These are phyloP conservation scores for Cladophialophora exuberans DNA, from an alignment of 2,329 filamentous ascomycete genomes.

Conservation along the genomic window DNA sequence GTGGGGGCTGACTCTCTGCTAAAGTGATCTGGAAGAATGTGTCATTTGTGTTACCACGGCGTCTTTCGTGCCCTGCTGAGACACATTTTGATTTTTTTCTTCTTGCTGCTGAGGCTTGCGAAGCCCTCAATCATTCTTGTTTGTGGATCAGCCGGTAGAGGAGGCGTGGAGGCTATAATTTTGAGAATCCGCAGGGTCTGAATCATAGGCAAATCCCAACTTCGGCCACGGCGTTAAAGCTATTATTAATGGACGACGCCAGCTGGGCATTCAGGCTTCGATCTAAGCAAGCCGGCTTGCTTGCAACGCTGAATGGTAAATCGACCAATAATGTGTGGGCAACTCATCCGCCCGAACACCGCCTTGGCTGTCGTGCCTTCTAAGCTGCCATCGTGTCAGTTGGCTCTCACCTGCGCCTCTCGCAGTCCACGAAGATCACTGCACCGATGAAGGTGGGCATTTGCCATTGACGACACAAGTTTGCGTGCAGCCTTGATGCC, in stretches of 20 bases:
- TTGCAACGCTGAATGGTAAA: slow-evolving; percentile 4
- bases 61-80: neutral
- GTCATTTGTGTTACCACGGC: neutral
- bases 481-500: slow-evolving; percentile 1
- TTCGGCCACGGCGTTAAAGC: neutral
- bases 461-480: too few species aligned
- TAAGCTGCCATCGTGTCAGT: too few species aligned
- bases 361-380: slow-evolving; percentile 19
- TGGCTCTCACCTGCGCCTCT: slow-evolving; percentile 14
- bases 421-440: slow-evolving; percentile 11
- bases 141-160: too few species aligned
- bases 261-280: slow-evolving; percentile 9
- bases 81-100: neutral
- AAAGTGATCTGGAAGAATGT: neutral
- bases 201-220: too few species aligned
- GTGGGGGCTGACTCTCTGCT: slow-evolving; percentile 4
- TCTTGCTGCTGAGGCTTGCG: too few species aligned
- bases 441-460: neutral
- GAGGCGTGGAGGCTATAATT: too few species aligned
- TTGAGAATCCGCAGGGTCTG: too few species aligned
- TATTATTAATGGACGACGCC: slow-evolving; percentile 6
- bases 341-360: slow-evolving; percentile 20
- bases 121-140: too few species aligned
- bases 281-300: neutral
- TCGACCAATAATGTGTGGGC: neutral